phyloP scores from a whole-genome alignment of 768 basidiomycete species.

The Boletus fagicola region DNA sequence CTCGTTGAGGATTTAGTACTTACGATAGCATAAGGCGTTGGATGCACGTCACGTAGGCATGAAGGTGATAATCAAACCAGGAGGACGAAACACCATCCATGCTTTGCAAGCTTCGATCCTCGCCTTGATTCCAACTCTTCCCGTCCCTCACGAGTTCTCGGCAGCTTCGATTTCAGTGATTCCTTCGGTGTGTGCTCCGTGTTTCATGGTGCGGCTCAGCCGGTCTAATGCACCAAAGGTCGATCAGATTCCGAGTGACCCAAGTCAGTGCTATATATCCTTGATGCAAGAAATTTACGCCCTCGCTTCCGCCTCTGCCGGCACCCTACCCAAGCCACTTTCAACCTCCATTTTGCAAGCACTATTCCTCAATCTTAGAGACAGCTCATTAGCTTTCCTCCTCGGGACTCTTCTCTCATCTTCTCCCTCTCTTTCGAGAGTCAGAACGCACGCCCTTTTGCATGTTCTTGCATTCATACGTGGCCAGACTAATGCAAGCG shows the following conservation, averaged over 20 bases:
- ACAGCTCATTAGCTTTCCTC: conserved; percentile 77
- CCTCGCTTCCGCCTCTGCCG: conserved; percentile 56
- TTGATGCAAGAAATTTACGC: conserved; percentile 66
- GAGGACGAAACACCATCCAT: conserved; percentile 50
- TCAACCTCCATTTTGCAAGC: conserved; percentile 56
- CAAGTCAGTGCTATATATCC: conserved; percentile 47
- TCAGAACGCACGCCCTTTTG: conserved; percentile 56
- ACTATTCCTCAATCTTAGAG: conserved; percentile 66
- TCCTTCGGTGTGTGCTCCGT: conserved; percentile 32
- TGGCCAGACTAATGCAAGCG: conserved; percentile 57
- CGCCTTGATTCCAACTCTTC: conserved; percentile 47
- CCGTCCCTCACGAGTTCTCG: conserved; percentile 38
- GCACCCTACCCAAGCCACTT: conserved; percentile 41
- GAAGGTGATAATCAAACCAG: conserved; percentile 58
- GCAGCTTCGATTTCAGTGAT: conserved; percentile 49
- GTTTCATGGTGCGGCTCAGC: background rate
- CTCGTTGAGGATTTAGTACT: background rate
- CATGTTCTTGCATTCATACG: conserved; percentile 81
- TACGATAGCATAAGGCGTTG: conserved; percentile 39
- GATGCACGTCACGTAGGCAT: conserved; percentile 45
- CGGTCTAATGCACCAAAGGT: conserved; percentile 15
- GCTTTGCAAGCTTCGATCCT: conserved; percentile 61
- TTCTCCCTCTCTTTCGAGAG: conserved; percentile 29
- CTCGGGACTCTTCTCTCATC: conserved; percentile 62
- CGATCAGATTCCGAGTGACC: conserved; percentile 11